These are phyloP conservation scores for Amanita thiersii DNA, from an alignment of 768 basidiomycete genomes.

Conservation along the genomic window DNA sequence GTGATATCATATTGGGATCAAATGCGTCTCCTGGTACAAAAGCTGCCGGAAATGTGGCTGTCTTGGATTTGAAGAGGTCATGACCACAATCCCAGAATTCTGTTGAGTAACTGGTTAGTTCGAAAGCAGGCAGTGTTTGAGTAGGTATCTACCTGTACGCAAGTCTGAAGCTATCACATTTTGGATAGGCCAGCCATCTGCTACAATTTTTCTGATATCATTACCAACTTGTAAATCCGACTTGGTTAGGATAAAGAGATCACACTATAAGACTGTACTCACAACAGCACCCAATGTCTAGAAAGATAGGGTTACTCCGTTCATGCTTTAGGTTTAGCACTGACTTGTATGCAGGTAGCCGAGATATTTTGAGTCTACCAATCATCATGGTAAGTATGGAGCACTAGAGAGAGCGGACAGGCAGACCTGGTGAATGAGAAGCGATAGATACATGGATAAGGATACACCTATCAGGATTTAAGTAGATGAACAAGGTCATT, in stretches of 20 bases:
- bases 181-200: slow-evolving; percentile 30
- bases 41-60: slow-evolving; percentile 40
- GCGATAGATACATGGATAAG: slow-evolving; percentile 28
- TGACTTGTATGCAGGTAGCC: slow-evolving; percentile 23
- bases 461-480: slow-evolving; percentile 19
- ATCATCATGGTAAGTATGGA: background rate
- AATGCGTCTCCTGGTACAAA: slow-evolving; percentile 53
- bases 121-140: too few species aligned
- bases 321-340: slow-evolving; percentile 19
- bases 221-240: slow-evolving; percentile 26
- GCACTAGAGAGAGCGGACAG: background rate
- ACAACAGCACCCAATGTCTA: slow-evolving; percentile 42
- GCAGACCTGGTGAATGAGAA: slow-evolving; percentile 26
- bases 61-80: slow-evolving; percentile 45
- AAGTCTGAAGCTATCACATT: slow-evolving; percentile 30
- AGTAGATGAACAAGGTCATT: background rate
- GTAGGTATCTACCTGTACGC: slow-evolving; percentile 16
- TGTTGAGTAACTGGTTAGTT: slow-evolving; percentile 15
- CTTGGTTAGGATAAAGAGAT: background rate
- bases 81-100: slow-evolving; percentile 60
- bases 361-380: slow-evolving; percentile 24
- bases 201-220: slow-evolving; percentile 27
- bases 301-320: slow-evolving; percentile 23
- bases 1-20: slow-evolving; percentile 32
- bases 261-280: slow-evolving; percentile 4